Evolutionary conservation across 2,329 filamentous ascomycete genomes (phyloP), one percentile per base, ranked within the genome.

Genomic region (Sporothrix mexicana): DNA sequence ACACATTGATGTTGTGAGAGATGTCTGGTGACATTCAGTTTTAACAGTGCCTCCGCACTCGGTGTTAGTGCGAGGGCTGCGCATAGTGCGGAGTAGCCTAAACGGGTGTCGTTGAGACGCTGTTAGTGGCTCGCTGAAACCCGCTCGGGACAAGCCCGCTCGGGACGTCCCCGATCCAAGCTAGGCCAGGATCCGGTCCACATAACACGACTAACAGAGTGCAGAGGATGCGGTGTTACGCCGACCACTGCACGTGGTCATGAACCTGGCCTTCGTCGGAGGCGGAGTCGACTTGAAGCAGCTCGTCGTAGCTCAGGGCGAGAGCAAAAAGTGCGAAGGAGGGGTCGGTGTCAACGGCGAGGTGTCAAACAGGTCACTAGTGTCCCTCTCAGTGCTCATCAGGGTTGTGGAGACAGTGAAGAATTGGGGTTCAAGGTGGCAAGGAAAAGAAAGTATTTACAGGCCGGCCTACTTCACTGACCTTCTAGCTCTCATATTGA

Each of bases 1-100:
- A 5, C 47, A n/a, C 47, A 15, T 51, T 51, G 47, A 51, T 15
- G 13, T n/a, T n/a, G 13, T n/a, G 7, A 3, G 47, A n/a, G 7
- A 51, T 15, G 47, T 51, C 47, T 0, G n/a, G 6, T 51, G 47
- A 51, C n/a, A 25, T 10, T 36, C 30, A 36, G 4, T 6, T 36
- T 36, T 2, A 36, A 36, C 30, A 36, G 30, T 7, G 30, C 30
- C 30, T 7, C 30, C 30, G 30, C 30, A 36, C 4, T 36, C 30
- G 4, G 30, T 57, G 53, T 57, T 30, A 57, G 53, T 57, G 53
- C 7, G 30, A 36, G 30, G 30, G 30, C 30, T 36, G 30, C n/a
- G 17, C 53, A 9, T 9, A 57, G 57, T 61, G 57, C 57, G 57
- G 57, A 61, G 57, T 61, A 61, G 57, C 57, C 23, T 23, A 25